Percentiles rank a stretch among this genome's conserved stretches.
Evolutionary conservation across 2,329 filamentous ascomycete genomes (phyloP).

Genomic region (Rhinocladiella similis): DNA sequence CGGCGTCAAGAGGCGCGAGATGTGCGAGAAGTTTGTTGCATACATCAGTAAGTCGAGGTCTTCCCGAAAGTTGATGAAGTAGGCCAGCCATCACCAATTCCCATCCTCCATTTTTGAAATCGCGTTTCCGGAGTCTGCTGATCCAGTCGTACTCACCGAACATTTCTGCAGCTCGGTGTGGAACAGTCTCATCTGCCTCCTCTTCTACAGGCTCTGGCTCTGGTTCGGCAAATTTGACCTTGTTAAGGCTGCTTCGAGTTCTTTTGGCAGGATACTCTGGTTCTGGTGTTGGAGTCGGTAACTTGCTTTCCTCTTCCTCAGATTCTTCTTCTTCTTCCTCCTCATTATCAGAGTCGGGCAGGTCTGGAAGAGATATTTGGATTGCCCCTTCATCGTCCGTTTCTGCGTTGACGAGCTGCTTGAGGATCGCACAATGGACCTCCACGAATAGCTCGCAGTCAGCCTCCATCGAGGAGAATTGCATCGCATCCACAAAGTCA

Average conservation of each 20-base stretch:
- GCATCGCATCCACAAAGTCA: slow-evolving; percentile 87
- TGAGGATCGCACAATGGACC: slow-evolving; percentile 86
- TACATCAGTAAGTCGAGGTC: slow-evolving; percentile 64
- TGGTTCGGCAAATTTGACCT: slow-evolving; percentile 67
- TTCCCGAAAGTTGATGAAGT: slow-evolving; percentile 78
- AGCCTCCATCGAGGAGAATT: slow-evolving; percentile 69
- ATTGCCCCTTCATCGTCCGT: slow-evolving; percentile 72
- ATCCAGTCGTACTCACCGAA: slow-evolving; percentile 78
- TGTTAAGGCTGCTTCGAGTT: slow-evolving; percentile 82
- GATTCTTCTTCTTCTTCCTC: slow-evolving; percentile 66
- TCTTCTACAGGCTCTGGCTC: slow-evolving; percentile 45
- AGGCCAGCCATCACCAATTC: slow-evolving; percentile 85
- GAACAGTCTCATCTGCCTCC: slow-evolving; percentile 40
- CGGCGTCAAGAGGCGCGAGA: slow-evolving; percentile 75
- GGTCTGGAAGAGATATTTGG: slow-evolving; percentile 73
- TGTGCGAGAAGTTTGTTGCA: slow-evolving; percentile 79
- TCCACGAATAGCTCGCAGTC: slow-evolving; percentile 86
- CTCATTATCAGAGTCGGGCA: slow-evolving; percentile 70
- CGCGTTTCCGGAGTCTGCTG: slow-evolving; percentile 75
- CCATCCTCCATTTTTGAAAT: slow-evolving; percentile 87
- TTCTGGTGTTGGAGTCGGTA: slow-evolving; percentile 64
- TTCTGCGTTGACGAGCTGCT: slow-evolving; percentile 76
- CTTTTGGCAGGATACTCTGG: slow-evolving; percentile 69
- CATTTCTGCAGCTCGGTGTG: slow-evolving; percentile 68
- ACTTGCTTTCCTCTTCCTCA: slow-evolving; percentile 56